phyloP scores from a whole-genome alignment of 768 basidiomycete species.

The Suillus spraguei region DNA sequence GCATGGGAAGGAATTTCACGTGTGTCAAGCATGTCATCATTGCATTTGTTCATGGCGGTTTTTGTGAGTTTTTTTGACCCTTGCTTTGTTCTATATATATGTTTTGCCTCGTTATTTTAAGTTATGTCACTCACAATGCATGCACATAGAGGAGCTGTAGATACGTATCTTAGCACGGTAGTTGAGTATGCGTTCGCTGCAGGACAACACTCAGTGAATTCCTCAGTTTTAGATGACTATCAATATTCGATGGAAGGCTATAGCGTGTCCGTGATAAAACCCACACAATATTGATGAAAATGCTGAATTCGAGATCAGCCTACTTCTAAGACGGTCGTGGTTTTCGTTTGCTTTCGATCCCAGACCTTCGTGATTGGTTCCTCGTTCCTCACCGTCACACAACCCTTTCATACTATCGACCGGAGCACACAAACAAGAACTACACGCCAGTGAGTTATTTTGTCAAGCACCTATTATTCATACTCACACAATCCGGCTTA shows the following conservation, averaged over 20 bases:
- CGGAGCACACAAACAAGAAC: too few relatives aligned
- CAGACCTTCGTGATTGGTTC: too few relatives aligned
- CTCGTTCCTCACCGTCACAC: too few relatives aligned
- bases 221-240: not conserved
- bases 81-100: not conserved
- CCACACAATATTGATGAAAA: too few relatives aligned
- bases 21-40: constrained; percentile 8
- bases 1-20: constrained; percentile 4
- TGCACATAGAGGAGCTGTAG: constrained; percentile 1
- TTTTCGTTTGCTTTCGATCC: too few relatives aligned
- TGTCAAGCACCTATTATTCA: not conserved
- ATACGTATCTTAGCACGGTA: constrained; percentile 2
- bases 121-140: constrained; percentile 6
- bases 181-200: not conserved
- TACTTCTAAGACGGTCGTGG: too few relatives aligned
- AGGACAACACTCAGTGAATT: too few relatives aligned
- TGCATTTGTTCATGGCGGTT: constrained; percentile 7
- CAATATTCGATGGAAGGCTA: too few relatives aligned
- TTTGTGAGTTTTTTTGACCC: constrained; percentile 1
- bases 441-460: not conserved
- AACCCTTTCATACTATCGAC: too few relatives aligned
- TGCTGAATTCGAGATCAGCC: too few relatives aligned
- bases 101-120: not conserved
- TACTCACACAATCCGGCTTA: too few relatives aligned
- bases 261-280: too few relatives aligned